Evolutionary conservation across 352 stramenopile genomes (phyloP).

Genomic region (Globisporangium irregulare): DNA sequence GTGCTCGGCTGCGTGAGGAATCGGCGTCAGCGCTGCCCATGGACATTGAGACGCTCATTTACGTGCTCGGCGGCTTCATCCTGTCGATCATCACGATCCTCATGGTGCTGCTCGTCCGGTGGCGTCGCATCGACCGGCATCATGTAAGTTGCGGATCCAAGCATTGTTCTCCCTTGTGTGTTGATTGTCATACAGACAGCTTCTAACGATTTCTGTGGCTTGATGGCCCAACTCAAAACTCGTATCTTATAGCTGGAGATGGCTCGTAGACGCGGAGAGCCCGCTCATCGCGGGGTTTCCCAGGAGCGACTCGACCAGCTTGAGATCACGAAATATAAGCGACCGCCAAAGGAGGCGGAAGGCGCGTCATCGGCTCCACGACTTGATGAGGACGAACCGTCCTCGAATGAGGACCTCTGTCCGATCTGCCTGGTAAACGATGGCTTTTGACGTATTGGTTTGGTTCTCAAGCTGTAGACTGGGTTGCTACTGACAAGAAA

Average conservation of each 20-base stretch:
- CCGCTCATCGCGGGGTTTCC: slow-evolving; percentile 49
- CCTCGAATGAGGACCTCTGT: slow-evolving; percentile 56
- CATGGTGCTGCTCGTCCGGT: slow-evolving; percentile 57
- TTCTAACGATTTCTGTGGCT: not conserved
- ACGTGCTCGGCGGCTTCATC: slow-evolving; percentile 68
- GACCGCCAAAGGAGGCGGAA: slow-evolving; percentile 7
- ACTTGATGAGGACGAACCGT: slow-evolving; percentile 4
- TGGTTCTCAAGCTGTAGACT: not conserved
- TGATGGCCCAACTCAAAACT: not conserved
- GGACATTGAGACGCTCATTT: slow-evolving; percentile 67
- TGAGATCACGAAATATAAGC: slow-evolving; percentile 63
- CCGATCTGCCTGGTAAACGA: slow-evolving; percentile 62
- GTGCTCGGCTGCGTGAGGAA: slow-evolving; percentile 25
- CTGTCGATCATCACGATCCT: slow-evolving; percentile 57
- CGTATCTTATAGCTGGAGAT: slow-evolving; percentile 37
- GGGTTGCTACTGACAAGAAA: not conserved
- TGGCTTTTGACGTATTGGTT: no score
- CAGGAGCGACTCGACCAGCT: slow-evolving; percentile 63
- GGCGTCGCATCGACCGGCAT: slow-evolving; percentile 53
- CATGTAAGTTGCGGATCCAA: slow-evolving; percentile 29
- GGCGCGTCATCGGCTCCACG: not conserved
- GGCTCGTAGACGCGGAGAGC: slow-evolving; percentile 39
- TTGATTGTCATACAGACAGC: not conserved
- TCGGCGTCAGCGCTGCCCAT: slow-evolving; percentile 29
- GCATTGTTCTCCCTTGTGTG: not conserved